A percentile compares a stretch with the other conserved stretches of the same genome.
Evolutionary conservation across 176 grass and related monocot genomes (phyloP).

Genomic region (Oryza brachyantha): DNA sequence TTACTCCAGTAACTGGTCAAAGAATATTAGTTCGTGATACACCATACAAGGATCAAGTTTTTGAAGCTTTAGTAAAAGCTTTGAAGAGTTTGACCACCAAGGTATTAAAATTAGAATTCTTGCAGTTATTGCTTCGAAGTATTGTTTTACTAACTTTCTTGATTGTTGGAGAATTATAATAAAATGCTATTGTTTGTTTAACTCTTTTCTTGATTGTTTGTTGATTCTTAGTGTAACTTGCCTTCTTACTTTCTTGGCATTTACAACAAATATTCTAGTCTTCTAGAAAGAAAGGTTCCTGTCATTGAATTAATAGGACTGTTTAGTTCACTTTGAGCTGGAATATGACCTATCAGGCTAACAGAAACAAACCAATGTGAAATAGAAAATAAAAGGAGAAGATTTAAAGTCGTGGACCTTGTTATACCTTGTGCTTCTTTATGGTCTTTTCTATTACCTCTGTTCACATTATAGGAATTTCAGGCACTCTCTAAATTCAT

Average conservation of each 20-base stretch:
- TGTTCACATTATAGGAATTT: no score
- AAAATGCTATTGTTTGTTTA: not conserved
- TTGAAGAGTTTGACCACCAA: conserved; percentile 74
- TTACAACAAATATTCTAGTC: not conserved
- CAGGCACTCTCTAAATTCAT: no score
- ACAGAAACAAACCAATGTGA: not conserved
- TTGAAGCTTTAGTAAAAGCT: conserved; percentile 71
- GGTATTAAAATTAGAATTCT: conserved; percentile 42
- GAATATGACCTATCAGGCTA: not conserved
- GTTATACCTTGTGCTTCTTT: conserved; percentile 1
- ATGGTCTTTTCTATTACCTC: conserved; percentile 22
- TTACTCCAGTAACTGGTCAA: conserved; percentile 93
- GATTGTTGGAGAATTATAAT: conserved; percentile 5
- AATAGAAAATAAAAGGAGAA: not conserved
- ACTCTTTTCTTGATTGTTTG: not conserved
- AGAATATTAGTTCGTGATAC: conserved; percentile 86
- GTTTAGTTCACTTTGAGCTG: conserved; percentile 17
- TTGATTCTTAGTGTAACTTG: not conserved
- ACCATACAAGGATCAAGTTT: conserved; percentile 71
- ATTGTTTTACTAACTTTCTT: not conserved
- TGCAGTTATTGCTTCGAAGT: not conserved
- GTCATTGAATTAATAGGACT: conserved; percentile 9
- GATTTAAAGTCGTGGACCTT: not conserved
- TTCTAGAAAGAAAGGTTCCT: not conserved
- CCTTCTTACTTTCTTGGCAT: not conserved